phyloP scores from a whole-genome alignment of 305 asterid species.

The Fraxinus floribunda region DNA sequence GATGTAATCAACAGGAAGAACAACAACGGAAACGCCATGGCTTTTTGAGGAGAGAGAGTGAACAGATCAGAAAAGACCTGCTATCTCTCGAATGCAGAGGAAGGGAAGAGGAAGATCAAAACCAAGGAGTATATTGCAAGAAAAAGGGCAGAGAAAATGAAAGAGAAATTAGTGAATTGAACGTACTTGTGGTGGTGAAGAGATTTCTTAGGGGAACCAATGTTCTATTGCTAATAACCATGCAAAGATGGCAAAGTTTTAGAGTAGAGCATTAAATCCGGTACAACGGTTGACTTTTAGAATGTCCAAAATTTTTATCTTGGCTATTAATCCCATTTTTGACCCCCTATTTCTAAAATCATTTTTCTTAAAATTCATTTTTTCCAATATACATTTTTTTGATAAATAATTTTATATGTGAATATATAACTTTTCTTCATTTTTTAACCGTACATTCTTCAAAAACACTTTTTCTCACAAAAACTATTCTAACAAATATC shows the following conservation, averaged over 20 bases:
- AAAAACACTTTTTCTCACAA: too few species aligned
- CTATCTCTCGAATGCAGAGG: conserved; percentile 15
- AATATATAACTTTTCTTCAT: too few species aligned
- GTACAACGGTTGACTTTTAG: not conserved
- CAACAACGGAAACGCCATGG: conserved; percentile 35
- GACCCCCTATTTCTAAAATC: too few species aligned
- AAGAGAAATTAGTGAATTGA: not conserved
- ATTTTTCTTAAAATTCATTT: too few species aligned
- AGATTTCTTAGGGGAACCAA: not conserved
- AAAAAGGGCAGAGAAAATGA: not conserved
- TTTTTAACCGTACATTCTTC: too few species aligned
- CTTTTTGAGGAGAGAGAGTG: not conserved
- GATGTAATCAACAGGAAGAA: not conserved
- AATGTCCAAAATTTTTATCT: not conserved
- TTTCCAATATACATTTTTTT: too few species aligned
- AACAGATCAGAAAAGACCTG: conserved; percentile 21
- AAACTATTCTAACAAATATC: too few species aligned
- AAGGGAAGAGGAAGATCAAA: not conserved
- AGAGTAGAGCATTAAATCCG: not conserved
- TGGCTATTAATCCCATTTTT: too few species aligned
- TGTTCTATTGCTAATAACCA: not conserved
- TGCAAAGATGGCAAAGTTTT: not conserved
- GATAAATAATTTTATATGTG: too few species aligned
- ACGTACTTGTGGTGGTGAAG: not conserved
- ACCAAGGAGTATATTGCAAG: not conserved